Evolutionary conservation across 495 filamentous ascomycete genomes (phyloP).

Genomic region (Aspergillus olivimuriae): DNA sequence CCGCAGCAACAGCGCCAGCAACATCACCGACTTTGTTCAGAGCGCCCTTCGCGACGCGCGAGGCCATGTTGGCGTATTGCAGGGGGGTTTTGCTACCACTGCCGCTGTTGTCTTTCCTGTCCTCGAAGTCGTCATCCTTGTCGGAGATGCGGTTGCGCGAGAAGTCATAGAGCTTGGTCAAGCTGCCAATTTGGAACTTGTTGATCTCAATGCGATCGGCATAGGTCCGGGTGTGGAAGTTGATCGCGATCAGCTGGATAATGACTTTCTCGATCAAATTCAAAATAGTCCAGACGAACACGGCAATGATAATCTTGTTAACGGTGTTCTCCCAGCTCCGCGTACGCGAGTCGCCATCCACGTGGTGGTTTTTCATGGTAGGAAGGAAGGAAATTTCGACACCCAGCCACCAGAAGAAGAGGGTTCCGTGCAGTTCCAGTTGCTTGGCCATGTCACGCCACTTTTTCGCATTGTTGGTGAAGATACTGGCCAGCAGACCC

Average conservation of each 20-base stretch:
- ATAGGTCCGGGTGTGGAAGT: conserved; percentile 88
- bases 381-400: conserved; percentile 60
- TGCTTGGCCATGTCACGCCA: conserved; percentile 87
- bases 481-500: conserved; percentile 61
- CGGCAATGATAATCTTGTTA: conserved; percentile 79
- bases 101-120: conserved; percentile 31
- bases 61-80: conserved; percentile 56
- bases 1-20: conserved; percentile 84
- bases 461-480: conserved; percentile 87
- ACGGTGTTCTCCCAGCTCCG: conserved; percentile 67
- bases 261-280: conserved; percentile 92
- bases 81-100: conserved; percentile 68
- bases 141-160: conserved; percentile 67
- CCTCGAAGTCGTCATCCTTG: conserved; percentile 66
- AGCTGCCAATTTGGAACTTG: conserved; percentile 76
- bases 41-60: conserved; percentile 63
- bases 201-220: conserved; percentile 88
- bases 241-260: conserved; percentile 90
- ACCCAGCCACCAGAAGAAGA: conserved; percentile 91
- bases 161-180: conserved; percentile 76
- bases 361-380: conserved; percentile 66
- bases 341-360: conserved; percentile 45
- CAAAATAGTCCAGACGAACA: conserved; percentile 72
- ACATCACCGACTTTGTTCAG: conserved; percentile 80
- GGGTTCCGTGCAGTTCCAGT: conserved; percentile 75